Conservation (phyloP, 179 eudicot genomes). For the Patellifolia procumbens region DNA sequence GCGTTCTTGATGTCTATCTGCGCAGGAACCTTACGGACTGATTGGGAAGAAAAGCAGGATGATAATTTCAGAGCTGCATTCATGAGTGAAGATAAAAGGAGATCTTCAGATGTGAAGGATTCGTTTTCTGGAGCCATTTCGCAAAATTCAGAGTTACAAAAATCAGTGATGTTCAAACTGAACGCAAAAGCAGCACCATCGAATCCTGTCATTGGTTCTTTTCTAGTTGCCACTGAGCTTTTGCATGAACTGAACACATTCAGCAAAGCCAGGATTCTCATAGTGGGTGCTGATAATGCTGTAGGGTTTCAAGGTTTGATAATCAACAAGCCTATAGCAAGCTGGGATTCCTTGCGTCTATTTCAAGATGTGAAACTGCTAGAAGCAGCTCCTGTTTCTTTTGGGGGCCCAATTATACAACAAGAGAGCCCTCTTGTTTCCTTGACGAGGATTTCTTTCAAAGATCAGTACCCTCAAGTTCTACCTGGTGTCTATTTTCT, state of each 20-base stretch:
- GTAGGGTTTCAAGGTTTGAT: constrained; percentile 74
- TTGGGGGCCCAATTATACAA: constrained; percentile 72
- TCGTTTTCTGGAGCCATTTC: constrained; percentile 36
- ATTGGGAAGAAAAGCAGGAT: constrained; percentile 30
- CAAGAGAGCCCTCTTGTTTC: constrained; percentile 65
- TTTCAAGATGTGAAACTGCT: constrained; percentile 44
- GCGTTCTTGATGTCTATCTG: neutral
- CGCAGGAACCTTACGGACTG: constrained; percentile 44
- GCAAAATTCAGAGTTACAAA: constrained; percentile 29
- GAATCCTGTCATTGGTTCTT: constrained; percentile 50
- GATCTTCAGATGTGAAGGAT: constrained; percentile 25
- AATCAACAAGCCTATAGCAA: constrained; percentile 57
- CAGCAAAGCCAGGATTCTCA: constrained; percentile 52
- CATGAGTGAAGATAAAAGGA: constrained; percentile 13
- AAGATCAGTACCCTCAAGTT: constrained; percentile 41
- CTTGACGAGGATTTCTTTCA: constrained; percentile 37
- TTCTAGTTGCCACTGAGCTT: constrained; percentile 66
- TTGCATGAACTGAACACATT: constrained; percentile 51
- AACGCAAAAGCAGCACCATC: constrained; percentile 24
- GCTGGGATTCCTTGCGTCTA: constrained; percentile 57
- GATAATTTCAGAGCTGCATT: constrained; percentile 13
- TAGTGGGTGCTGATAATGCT: constrained; percentile 54
- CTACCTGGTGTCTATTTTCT: constrained; percentile 63
- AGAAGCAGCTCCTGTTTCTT: constrained; percentile 60
- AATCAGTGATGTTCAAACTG: constrained; percentile 24